phyloP scores from a whole-genome alignment of 768 basidiomycete genomes.

The Paxillus ammoniavirescens region DNA sequence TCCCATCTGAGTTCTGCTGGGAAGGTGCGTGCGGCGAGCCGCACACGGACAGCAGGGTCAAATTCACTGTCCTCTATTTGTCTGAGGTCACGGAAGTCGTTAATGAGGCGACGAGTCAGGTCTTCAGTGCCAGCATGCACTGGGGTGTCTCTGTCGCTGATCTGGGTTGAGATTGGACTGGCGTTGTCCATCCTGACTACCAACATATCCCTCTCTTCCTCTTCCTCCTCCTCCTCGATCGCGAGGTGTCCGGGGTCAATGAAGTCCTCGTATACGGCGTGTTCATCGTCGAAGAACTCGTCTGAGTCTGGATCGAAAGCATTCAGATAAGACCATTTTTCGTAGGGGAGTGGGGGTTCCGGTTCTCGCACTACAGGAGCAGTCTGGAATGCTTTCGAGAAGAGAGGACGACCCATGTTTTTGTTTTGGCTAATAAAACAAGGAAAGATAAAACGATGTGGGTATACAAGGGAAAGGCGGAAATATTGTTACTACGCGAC shows the following conservation, averaged over 20 bases:
- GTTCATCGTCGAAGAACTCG: constrained; percentile 63
- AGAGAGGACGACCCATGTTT: constrained; percentile 60
- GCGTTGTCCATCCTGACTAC: constrained; percentile 31
- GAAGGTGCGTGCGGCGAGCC: constrained; percentile 18
- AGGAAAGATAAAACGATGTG: constrained; percentile 3
- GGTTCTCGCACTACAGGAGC: constrained; percentile 45
- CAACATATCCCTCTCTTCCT: constrained; percentile 33
- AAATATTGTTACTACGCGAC: not conserved
- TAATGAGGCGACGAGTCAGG: constrained; percentile 37
- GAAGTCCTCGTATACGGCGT: constrained; percentile 64
- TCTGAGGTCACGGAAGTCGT: constrained; percentile 31
- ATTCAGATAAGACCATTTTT: constrained; percentile 64
- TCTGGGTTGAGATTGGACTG: constrained; percentile 39
- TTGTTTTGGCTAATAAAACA: constrained; percentile 29
- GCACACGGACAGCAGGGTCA: constrained; percentile 20
- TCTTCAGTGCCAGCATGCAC: constrained; percentile 46
- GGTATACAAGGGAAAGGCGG: constrained; percentile 13
- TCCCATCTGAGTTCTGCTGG: constrained; percentile 11
- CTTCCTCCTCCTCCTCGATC: constrained; percentile 12
- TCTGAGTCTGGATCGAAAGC: constrained; percentile 81
- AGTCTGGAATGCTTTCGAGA: constrained; percentile 43
- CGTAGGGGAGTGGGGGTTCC: constrained; percentile 37
- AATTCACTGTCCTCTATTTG: constrained; percentile 19
- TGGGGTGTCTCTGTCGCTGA: constrained; percentile 49
- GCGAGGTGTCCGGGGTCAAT: constrained; percentile 37